Evolutionary conservation across 305 asterid genomes (phyloP).

Genomic region (Nicotiana rustica): DNA sequence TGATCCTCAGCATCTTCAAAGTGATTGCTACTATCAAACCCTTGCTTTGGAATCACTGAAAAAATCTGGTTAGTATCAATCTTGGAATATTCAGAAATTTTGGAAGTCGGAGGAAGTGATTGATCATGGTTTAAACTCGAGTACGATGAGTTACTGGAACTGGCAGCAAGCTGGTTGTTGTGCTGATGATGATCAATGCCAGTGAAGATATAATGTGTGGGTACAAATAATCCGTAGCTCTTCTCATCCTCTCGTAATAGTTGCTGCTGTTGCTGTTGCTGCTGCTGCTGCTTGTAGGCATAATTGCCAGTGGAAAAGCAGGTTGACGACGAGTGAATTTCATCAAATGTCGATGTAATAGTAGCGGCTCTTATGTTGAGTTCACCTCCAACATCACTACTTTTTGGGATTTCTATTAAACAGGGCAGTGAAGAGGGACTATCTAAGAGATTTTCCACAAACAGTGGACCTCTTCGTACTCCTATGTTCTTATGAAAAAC

Average conservation of each 20-base stretch:
- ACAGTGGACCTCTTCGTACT: slow-evolving; percentile 43
- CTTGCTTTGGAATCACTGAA: slow-evolving; percentile 41
- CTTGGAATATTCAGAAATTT: not conserved
- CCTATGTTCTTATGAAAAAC: slow-evolving; percentile 67
- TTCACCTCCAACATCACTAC: slow-evolving; percentile 31
- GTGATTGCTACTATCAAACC: slow-evolving; percentile 41
- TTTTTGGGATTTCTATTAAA: slow-evolving; percentile 48
- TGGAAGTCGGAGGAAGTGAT: not conserved
- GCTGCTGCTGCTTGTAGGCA: not conserved
- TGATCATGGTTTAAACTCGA: not conserved
- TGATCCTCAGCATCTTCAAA: slow-evolving; percentile 46
- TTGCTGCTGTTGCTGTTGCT: too few species aligned
- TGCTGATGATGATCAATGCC: not conserved
- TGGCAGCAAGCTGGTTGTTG: slow-evolving; percentile 25
- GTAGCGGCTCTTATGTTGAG: slow-evolving; percentile 3
- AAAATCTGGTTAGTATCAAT: not conserved
- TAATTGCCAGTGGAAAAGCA: slow-evolving; percentile 26
- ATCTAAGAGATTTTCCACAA: slow-evolving; percentile 63
- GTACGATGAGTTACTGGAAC: slow-evolving; percentile 5
- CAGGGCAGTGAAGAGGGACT: slow-evolving; percentile 58
- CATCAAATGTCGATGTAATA: not conserved
- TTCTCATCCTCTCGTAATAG: not conserved
- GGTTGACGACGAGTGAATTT: slow-evolving; percentile 23
- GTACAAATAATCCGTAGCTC: not conserved
- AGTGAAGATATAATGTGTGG: not conserved